Base-by-base conservation (phyloP, 73 alveolate species). In the Stentor coeruleus region DNA sequence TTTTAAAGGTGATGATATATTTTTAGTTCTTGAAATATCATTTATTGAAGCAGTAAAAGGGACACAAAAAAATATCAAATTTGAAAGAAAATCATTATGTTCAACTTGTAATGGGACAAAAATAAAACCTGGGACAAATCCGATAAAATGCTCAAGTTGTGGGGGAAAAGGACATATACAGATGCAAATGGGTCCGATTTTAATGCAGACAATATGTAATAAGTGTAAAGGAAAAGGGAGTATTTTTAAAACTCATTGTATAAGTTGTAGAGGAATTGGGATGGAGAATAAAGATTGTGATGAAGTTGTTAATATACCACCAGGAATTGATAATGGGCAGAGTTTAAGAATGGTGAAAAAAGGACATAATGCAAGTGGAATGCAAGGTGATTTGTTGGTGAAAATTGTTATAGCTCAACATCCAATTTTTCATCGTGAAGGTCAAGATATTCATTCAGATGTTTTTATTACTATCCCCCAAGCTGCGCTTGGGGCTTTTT, bases 41-140 rank as follows among this genome's bases (percentile, higher is more conserved):
- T 94, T 94, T 74, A 76, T 92, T 92, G 97, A 94, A 26, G 90
- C 97, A 33, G 91, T 92, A 31, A 88, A 92, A 76, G 97, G 98
- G 4, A 82, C 90, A 20, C 36, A 76, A 76, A 90, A 92, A 87
- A 85, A 84, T 35, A 60, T 92, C 3, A 41, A 40, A 42, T 85
- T 84, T 60, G 82, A 91, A 36, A 94, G 86, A 82, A 72, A 74
- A 2, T 93, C 90, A 80, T 59, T 74, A 0, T 94, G 98, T 75
- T 73, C 85, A 35, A 92, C 97, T 59, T 92, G 97, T 84, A 82
- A 90, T 39, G 97, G 98, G 3, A 74, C 93, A 4, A 85, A 88
- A 73, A 76, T 91, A 1, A 93, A 92, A 74, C 98, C 97, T 30
- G 98, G 97, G 11, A 90, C 98, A 3, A 83, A 93, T 0, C 94